These are phyloP conservation scores for Aspergillus novoparasiticus DNA, from an alignment of 2,329 filamentous ascomycete species.

Conservation along the genomic window DNA sequence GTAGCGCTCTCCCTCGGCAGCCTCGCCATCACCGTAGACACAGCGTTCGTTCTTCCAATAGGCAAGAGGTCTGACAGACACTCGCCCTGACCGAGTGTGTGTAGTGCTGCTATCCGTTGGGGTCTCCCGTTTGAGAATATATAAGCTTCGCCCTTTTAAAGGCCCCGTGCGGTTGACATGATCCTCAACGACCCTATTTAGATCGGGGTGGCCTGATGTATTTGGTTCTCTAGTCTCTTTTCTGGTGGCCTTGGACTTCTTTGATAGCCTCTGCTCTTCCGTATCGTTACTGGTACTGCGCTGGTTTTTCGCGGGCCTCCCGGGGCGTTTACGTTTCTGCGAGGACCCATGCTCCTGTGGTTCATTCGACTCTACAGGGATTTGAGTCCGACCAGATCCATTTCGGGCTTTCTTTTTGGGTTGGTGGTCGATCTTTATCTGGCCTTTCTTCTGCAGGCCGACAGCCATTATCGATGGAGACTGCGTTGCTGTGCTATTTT, in stretches of 20 bases:
- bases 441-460: slow-evolving; percentile 16
- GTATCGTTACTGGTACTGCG: slow-evolving; percentile 21
- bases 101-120: slow-evolving; percentile 58
- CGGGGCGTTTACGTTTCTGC: slow-evolving; percentile 33
- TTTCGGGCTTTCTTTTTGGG: slow-evolving; percentile 17
- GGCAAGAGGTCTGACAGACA: slow-evolving; percentile 75
- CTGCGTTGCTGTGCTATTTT: slow-evolving; percentile 23
- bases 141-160: slow-evolving; percentile 51
- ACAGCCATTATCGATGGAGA: slow-evolving; percentile 16
- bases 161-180: slow-evolving; percentile 48
- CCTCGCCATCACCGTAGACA: slow-evolving; percentile 66
- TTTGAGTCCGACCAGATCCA: slow-evolving; percentile 11
- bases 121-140: slow-evolving; percentile 54
- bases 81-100: slow-evolving; percentile 76
- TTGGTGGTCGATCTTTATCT: slow-evolving; percentile 20
- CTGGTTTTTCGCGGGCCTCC: slow-evolving; percentile 35
- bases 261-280: slow-evolving; percentile 31
- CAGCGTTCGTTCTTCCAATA: slow-evolving; percentile 86
- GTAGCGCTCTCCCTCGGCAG: slow-evolving; percentile 58
- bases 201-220: slow-evolving; percentile 36
- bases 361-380: slow-evolving; percentile 18
- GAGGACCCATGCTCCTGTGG: slow-evolving; percentile 19
- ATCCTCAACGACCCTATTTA: slow-evolving; percentile 47
- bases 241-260: slow-evolving; percentile 34
- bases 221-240: slow-evolving; percentile 27